A percentile compares a stretch with the other conserved stretches of the same genome.
Conservation (phyloP, 768 basidiomycete genomes). For the Lactarius vividus region DNA sequence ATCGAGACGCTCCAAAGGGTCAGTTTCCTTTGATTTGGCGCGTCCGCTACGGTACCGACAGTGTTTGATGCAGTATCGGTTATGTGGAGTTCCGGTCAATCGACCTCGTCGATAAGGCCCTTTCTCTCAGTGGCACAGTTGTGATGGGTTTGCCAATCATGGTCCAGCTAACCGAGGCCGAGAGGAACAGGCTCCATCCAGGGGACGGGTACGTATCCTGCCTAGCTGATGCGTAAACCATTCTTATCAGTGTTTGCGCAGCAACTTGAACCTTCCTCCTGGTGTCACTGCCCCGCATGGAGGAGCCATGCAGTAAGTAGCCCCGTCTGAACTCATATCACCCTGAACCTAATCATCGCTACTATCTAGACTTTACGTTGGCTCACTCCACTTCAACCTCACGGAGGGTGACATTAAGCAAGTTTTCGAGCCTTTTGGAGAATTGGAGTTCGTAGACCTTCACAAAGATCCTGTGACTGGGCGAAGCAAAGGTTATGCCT, state of each 20-base stretch:
- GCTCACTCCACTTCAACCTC: constrained; percentile 94
- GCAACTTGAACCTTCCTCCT: constrained; percentile 79
- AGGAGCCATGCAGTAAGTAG: constrained; percentile 72
- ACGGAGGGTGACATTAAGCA: constrained; percentile 97
- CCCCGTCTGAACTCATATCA: constrained; percentile 31
- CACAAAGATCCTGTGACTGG: constrained; percentile 94
- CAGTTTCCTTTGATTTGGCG: constrained; percentile 29
- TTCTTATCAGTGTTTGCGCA: constrained; percentile 31
- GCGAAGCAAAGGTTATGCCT: constrained; percentile 96
- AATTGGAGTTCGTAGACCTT: constrained; percentile 97
- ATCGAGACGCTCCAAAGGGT: constrained; percentile 98
- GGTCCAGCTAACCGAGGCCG: constrained; percentile 95
- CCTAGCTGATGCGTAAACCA: constrained; percentile 17
- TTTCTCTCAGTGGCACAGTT: constrained; percentile 87
- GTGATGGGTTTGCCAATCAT: constrained; percentile 98
- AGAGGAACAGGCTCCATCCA: constrained; percentile 86
- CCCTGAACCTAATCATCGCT: constrained; percentile 8
- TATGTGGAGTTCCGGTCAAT: constrained; percentile 95
- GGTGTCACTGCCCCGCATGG: constrained; percentile 76
- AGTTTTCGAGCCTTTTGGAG: constrained; percentile 98
- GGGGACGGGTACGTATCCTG: constrained; percentile 68
- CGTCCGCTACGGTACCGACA: neutral
- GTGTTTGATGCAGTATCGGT: constrained; percentile 58
- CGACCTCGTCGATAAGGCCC: constrained; percentile 87
- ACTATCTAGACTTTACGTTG: constrained; percentile 81